Conservation (phyloP, 2,329 filamentous ascomycete species). For the Trichoderma sp. region DNA sequence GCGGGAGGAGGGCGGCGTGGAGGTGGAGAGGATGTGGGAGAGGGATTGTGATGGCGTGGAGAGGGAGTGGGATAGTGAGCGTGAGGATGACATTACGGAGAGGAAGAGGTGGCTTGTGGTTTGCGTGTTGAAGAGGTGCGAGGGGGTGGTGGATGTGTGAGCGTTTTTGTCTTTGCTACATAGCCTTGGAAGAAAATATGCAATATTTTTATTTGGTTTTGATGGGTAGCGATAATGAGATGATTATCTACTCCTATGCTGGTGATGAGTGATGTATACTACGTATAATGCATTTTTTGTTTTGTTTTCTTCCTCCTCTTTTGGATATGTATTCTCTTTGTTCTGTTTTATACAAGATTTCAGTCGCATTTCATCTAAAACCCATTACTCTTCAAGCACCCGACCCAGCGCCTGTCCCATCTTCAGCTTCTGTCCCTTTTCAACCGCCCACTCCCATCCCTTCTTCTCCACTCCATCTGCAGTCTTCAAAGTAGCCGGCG, state of each 20-base stretch:
- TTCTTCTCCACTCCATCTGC: slow-evolving; percentile 53
- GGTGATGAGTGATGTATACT: background rate
- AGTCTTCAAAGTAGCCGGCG: slow-evolving; percentile 62
- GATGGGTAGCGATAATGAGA: background rate
- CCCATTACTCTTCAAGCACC: slow-evolving; percentile 41
- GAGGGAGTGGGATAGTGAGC: slow-evolving; percentile 59
- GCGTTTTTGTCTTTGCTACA: background rate
- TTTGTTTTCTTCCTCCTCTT: slow-evolving; percentile 15
- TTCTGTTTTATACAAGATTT: slow-evolving; percentile 8
- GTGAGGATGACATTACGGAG: slow-evolving; percentile 61
- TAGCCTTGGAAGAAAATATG: background rate
- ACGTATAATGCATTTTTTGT: background rate
- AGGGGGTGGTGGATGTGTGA: background rate
- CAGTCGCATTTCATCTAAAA: background rate
- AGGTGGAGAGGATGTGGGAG: slow-evolving; percentile 65
- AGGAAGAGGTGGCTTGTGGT: slow-evolving; percentile 71
- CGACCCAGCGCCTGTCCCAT: slow-evolving; percentile 83
- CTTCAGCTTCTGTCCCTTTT: slow-evolving; percentile 83
- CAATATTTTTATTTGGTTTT: background rate
- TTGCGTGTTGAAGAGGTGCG: slow-evolving; percentile 45
- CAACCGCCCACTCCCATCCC: slow-evolving; percentile 82
- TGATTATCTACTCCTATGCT: background rate
- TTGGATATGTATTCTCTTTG: slow-evolving; percentile 21
- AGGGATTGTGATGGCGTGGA: slow-evolving; percentile 63
- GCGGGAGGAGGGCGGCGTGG: slow-evolving; percentile 46